These are phyloP conservation scores for Linum lewisii DNA, from an alignment of 345 rosid species.

Conservation along the genomic window DNA sequence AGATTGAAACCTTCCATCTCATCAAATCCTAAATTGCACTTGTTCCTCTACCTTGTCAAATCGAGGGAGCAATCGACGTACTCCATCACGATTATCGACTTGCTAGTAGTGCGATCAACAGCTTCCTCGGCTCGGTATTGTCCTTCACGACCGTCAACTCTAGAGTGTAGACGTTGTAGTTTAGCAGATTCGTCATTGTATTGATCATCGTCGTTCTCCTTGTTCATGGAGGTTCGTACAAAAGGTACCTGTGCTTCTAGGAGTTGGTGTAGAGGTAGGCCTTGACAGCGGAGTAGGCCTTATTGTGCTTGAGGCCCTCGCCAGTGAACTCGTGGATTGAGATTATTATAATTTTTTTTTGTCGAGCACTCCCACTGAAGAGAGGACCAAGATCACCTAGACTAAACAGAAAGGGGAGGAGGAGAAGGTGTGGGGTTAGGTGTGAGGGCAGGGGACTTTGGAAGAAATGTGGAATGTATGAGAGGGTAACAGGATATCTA, in stretches of 20 bases:
- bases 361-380: too few species aligned
- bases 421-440: too few species aligned
- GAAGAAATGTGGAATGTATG: too few species aligned
- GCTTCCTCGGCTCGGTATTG: conserved; percentile 26
- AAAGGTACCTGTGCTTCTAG: conserved; percentile 5
- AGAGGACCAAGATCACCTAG: too few species aligned
- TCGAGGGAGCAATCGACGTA: conserved; percentile 8
- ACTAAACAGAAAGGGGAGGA: too few species aligned
- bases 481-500: too few species aligned
- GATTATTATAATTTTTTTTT: too few species aligned
- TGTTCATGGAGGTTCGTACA: conserved; percentile 17
- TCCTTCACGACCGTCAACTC: conserved; percentile 30
- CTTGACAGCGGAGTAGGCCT: conserved; percentile 46
- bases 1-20: neutral
- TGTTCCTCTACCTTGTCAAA: conserved; percentile 6
- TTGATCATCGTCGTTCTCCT: conserved; percentile 28
- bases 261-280: conserved; percentile 41
- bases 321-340: conserved; percentile 42
- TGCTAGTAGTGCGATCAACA: conserved; percentile 16
- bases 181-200: conserved; percentile 28
- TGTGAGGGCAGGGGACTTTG: too few species aligned
- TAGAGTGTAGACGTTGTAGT: conserved; percentile 26
- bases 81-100: conserved; percentile 2
- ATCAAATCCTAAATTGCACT: neutral
- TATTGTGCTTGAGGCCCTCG: conserved; percentile 38